These are phyloP conservation scores for Neonectria neomacrospora DNA, from an alignment of 2,329 filamentous ascomycete species.

Conservation along the genomic window DNA sequence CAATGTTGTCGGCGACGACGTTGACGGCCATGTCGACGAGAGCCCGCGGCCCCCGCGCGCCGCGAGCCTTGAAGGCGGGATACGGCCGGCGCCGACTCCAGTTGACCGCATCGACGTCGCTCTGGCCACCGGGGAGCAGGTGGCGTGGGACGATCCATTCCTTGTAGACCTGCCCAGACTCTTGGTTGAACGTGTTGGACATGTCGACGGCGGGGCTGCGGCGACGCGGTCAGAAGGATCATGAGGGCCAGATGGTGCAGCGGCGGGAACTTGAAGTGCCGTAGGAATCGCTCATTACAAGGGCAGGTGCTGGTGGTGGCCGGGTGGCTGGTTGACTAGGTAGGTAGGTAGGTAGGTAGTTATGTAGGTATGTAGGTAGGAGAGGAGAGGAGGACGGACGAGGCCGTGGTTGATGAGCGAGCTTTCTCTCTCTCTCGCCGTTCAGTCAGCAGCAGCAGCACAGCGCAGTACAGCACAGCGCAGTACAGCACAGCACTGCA, in stretches of 20 bases:
- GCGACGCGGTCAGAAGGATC: neutral
- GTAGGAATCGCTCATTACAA: neutral
- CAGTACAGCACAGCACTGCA: too few species aligned
- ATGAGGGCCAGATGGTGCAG: neutral
- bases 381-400: neutral
- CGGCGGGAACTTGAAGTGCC: neutral
- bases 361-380: neutral
- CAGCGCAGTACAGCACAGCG: too few species aligned
- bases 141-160: slow-evolving; percentile 51
- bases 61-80: slow-evolving; percentile 42
- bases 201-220: slow-evolving; percentile 1
- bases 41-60: slow-evolving; percentile 49
- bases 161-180: slow-evolving; percentile 51
- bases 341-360: too few species aligned
- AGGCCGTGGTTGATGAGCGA: neutral
- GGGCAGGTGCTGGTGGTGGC: neutral
- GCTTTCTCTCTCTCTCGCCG: neutral
- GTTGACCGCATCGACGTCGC: slow-evolving; percentile 42
- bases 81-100: slow-evolving; percentile 51
- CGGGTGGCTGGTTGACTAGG: neutral
- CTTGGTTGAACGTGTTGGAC: slow-evolving; percentile 48
- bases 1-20: slow-evolving; percentile 52
- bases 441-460: neutral
- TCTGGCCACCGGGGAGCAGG: slow-evolving; percentile 31
- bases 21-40: slow-evolving; percentile 54